These are phyloP conservation scores for Striga asiatica DNA, from an alignment of 257 asterid species.

Conservation along the genomic window DNA sequence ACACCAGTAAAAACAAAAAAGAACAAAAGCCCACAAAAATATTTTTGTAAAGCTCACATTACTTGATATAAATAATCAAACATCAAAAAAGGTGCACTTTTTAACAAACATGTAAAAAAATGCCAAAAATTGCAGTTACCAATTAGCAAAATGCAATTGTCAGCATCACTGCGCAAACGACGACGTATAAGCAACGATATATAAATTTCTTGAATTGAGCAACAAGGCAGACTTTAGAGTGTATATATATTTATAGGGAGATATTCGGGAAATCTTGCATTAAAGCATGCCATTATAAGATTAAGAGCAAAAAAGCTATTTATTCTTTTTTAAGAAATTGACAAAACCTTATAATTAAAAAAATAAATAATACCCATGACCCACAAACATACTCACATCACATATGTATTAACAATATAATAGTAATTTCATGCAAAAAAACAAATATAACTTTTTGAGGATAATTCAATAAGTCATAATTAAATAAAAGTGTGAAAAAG, in stretches of 20 bases:
- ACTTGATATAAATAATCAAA: not conserved
- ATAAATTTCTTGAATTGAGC: not conserved
- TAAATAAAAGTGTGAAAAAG: not conserved
- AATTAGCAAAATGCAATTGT: not conserved
- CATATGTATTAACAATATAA: not conserved
- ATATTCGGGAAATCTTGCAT: conserved; percentile 15
- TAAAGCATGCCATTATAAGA: conserved; percentile 10
- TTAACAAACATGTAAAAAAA: not conserved
- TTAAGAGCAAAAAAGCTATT: not conserved
- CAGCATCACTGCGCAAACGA: not conserved
- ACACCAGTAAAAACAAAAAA: too few species aligned
- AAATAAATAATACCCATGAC: too few species aligned
- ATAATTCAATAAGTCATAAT: not conserved
- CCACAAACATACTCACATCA: too few species aligned
- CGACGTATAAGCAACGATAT: conserved; percentile 24
- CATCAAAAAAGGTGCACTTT: too few species aligned
- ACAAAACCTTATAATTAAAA: not conserved
- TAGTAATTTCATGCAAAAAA: not conserved
- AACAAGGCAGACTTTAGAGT: conserved; percentile 14
- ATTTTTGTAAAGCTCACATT: not conserved
- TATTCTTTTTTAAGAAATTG: not conserved
- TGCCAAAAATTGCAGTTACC: not conserved
- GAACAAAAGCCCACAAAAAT: conserved; percentile 18
- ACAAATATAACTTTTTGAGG: not conserved
- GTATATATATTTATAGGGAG: not conserved